Evolutionary conservation across 441 rosid species (phyloP).

Genomic region (Heliophila coronopifolia): DNA sequence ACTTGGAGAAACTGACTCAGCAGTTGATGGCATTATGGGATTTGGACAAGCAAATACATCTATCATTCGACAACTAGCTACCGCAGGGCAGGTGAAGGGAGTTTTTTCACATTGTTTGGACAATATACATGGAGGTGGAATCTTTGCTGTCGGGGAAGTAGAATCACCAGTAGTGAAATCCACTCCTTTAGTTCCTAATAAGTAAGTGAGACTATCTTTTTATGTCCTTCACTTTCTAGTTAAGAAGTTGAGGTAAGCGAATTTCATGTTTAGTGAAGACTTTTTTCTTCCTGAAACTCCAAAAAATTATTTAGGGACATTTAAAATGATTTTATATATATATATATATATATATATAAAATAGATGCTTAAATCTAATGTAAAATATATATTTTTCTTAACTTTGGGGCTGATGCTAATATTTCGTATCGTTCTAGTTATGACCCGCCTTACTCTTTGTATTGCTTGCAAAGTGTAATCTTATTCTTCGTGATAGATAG

Average conservation of each 20-base stretch:
- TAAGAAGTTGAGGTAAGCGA: no score
- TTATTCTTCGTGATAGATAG: background rate
- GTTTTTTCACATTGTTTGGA: constrained; percentile 85
- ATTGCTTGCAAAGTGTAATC: background rate
- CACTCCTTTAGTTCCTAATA: constrained; percentile 69
- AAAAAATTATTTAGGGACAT: no score
- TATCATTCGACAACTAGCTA: constrained; percentile 72
- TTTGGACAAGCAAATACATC: constrained; percentile 93
- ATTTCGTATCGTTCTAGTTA: no score
- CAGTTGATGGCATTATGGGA: constrained; percentile 83
- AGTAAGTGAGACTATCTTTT: no score
- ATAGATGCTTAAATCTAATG: no score
- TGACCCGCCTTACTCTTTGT: background rate
- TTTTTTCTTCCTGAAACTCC: no score
- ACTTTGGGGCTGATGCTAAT: no score
- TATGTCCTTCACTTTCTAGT: no score
- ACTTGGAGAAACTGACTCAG: constrained; percentile 50
- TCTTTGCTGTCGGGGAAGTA: constrained; percentile 75
- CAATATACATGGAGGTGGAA: constrained; percentile 67
- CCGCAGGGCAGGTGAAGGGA: constrained; percentile 59
- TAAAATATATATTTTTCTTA: no score
- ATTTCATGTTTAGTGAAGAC: no score
- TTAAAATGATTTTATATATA: no score
- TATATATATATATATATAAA: no score
- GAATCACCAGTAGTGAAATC: constrained; percentile 70